A percentile compares a stretch with the other conserved stretches of the same genome.
Conservation (phyloP, 345 rosid genomes). For the Gynandropsis gynandra region DNA sequence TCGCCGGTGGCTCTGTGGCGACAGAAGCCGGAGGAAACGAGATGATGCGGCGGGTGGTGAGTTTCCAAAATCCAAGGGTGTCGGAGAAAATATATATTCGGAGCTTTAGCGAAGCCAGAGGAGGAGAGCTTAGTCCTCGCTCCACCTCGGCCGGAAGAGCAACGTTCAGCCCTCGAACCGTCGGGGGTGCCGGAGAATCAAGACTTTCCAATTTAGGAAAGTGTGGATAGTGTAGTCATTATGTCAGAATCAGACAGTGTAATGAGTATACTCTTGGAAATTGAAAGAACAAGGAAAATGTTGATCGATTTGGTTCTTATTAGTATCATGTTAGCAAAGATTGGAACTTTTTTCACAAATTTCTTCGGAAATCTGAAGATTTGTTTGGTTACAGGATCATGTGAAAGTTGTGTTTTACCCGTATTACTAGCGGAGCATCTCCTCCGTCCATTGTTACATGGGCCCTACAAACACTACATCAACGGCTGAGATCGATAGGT, state of each 20-base stretch:
- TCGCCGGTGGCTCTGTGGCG: conserved; percentile 33
- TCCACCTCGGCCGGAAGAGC: conserved; percentile 46
- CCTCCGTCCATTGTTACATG: too few species aligned
- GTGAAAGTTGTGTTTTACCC: too few species aligned
- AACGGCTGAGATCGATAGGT: too few species aligned
- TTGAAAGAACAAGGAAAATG: too few species aligned
- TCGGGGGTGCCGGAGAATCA: conserved; percentile 29
- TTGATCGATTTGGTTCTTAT: too few species aligned
- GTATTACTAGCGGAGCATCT: too few species aligned
- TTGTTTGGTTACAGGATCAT: too few species aligned
- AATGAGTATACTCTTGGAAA: neutral
- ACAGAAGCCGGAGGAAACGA: conserved; percentile 36
- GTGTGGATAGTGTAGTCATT: conserved; percentile 47
- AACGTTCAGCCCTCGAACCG: conserved; percentile 44
- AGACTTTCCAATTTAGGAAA: conserved; percentile 61
- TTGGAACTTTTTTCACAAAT: too few species aligned
- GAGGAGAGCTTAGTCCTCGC: conserved; percentile 47
- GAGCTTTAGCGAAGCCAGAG: conserved; percentile 44
- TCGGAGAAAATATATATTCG: conserved; percentile 52
- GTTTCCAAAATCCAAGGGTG: conserved; percentile 49
- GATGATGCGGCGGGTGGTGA: conserved; percentile 34
- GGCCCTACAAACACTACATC: too few species aligned
- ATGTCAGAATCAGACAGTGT: too few species aligned
- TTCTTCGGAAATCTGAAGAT: too few species aligned
- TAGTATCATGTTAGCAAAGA: too few species aligned